Evolutionary conservation across 805 yeast species (phyloP), one percentile per base, ranked within the genome.

Genomic region (Yarrowia deformans): DNA sequence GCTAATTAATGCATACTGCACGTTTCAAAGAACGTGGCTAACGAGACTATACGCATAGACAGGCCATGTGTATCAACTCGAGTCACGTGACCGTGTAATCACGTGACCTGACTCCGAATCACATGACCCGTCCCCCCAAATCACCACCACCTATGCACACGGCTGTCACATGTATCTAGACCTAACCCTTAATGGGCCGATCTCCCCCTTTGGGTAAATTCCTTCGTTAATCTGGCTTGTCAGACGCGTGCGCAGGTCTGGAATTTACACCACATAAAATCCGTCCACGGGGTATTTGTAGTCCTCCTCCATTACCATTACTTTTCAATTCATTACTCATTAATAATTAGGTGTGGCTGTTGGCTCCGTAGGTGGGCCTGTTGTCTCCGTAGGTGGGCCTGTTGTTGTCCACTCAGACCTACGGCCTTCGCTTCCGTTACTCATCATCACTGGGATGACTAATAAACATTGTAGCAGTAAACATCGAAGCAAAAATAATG

Each of bases 401-500:
- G 29, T 23, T 23, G 29, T 23, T 23, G 29, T 23, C 29, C 29
- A 4, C 29, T 23, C 29, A 23, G 29, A 23, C 29, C 29, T 23
- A 23, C 29, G 4, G 29, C 29, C 29, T 23, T 23, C 29, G 29
- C 29, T 23, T 2, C 29, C 29, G 29, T 23, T 35, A 58, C 40
- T 43, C 49, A 16, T 58, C 66, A 9, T 58, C 66, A 8, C 9
- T 12, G 13, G 50, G 66, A 43, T 58, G 66, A 14, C 42, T 43
- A 39, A 63, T 63, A 6, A 63, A 63, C 23, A 46, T 13, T 2
- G 67, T 63, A 18, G 46, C 45, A 0, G 13, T 12, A 6, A 34
- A 37, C 23, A 66, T 32, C 6, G 69, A 14, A n/a, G 69, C 49
- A 34, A 56, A 60, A 67, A 72, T 40, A 37, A 8, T 70, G 8